Evolutionary conservation across 768 basidiomycete species (phyloP).

Genomic region (Leccinum broughii): DNA sequence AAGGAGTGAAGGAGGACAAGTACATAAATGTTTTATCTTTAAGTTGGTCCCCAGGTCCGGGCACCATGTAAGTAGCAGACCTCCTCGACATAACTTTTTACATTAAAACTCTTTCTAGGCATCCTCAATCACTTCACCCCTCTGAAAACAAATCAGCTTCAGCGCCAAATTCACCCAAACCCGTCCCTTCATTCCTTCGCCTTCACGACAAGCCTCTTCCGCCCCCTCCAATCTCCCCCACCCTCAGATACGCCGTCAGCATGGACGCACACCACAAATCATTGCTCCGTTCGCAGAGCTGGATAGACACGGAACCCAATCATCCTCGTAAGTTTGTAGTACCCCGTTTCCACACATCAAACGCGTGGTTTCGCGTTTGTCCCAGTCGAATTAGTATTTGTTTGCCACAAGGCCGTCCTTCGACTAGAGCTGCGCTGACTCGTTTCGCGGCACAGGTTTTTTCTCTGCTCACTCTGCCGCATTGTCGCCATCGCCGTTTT

Average conservation of each 20-base stretch:
- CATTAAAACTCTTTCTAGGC: constrained; percentile 1
- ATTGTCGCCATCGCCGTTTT: constrained; percentile 36
- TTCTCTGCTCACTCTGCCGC: constrained; percentile 31
- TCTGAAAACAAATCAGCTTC: constrained; percentile 24
- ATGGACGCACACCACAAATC: constrained; percentile 29
- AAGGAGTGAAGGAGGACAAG: constrained; percentile 10
- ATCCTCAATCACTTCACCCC: constrained; percentile 28
- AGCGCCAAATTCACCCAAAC: constrained; percentile 28
- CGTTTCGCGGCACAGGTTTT: constrained; percentile 29
- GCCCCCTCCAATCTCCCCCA: constrained; percentile 36
- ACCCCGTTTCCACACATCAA: constrained; percentile 20
- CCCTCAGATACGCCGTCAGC: constrained; percentile 22
- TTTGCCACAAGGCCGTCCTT: constrained; percentile 22
- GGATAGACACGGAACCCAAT: constrained; percentile 23
- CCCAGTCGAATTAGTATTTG: constrained; percentile 13
- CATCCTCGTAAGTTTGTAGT: constrained; percentile 24
- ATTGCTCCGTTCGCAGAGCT: constrained; percentile 21
- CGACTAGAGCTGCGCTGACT: constrained; percentile 21
- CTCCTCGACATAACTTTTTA: background rate
- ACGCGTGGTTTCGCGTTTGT: constrained; percentile 7
- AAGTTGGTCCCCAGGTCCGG: background rate
- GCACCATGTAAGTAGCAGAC: constrained; percentile 25
- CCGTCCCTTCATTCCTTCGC: constrained; percentile 10
- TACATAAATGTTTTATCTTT: constrained; percentile 24
- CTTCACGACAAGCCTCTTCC: constrained; percentile 42